These are phyloP conservation scores for Deuterostichococcus epilithicus DNA, from an alignment of 139 green algal species.

Conservation along the genomic window DNA sequence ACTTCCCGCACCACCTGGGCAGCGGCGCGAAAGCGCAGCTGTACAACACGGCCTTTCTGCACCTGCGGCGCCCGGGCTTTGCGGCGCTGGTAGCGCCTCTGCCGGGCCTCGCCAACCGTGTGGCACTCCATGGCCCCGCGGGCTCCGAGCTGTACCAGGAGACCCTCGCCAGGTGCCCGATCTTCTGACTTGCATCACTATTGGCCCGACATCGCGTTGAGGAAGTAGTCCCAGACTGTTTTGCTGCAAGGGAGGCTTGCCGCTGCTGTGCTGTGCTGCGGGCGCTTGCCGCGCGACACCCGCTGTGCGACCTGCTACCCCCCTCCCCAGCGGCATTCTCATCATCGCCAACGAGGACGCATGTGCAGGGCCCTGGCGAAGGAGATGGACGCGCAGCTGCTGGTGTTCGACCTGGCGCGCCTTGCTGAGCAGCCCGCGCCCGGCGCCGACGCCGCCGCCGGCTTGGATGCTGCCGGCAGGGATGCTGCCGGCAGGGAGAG, in stretches of 20 bases:
- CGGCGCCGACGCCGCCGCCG: too few relatives aligned
- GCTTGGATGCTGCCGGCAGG: not conserved
- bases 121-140: not conserved
- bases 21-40: not conserved
- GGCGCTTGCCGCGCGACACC: not conserved
- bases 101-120: not conserved
- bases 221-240: too few relatives aligned
- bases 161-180: not conserved
- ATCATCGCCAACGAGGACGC: too few relatives aligned
- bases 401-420: not conserved
- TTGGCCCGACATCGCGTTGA: too few relatives aligned
- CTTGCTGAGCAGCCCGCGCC: not conserved
- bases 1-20: not conserved
- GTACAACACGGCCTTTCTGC: not conserved
- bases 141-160: not conserved
- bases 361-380: not conserved
- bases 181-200: too few relatives aligned
- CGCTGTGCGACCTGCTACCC: not conserved
- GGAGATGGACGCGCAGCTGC: not conserved
- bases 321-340: too few relatives aligned
- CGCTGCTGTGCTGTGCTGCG: not conserved
- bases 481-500: too few relatives aligned
- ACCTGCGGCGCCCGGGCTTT: not conserved
- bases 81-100: not conserved
- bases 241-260: too few relatives aligned